Conservation (phyloP, 2,329 filamentous ascomycete genomes). For the Diaporthe destruens region DNA sequence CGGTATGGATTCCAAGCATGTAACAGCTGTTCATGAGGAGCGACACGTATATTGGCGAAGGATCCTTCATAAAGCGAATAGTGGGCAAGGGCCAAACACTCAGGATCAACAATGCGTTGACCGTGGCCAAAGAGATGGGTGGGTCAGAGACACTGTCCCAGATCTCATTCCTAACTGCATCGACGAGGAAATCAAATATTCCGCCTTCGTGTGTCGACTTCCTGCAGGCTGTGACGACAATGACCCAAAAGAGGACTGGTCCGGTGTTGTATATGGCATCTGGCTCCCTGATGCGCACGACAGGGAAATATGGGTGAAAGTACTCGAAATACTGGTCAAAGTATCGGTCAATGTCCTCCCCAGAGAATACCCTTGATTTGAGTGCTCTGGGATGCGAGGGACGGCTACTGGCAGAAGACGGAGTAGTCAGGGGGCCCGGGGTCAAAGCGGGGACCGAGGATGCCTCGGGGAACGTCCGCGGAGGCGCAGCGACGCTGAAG, state of each 20-base stretch:
- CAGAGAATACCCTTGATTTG: conserved; percentile 61
- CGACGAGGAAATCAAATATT: conserved; percentile 59
- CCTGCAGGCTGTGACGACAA: conserved; percentile 63
- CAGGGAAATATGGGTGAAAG: conserved; percentile 66
- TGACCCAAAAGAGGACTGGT: conserved; percentile 66
- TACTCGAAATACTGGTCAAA: conserved; percentile 67
- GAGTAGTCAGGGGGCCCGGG: conserved; percentile 49
- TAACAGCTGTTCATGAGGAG: conserved; percentile 62
- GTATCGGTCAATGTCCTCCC: conserved; percentile 67
- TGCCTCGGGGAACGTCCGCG: conserved; percentile 34
- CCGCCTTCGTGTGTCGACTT: conserved; percentile 60
- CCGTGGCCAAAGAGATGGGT: conserved; percentile 60
- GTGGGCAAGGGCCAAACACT: conserved; percentile 65
- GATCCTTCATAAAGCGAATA: conserved; percentile 64
- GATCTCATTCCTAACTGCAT: conserved; percentile 61
- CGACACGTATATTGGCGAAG: conserved; percentile 60
- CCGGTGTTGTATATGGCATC: conserved; percentile 63
- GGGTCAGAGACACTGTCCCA: conserved; percentile 58
- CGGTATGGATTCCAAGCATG: conserved; percentile 65
- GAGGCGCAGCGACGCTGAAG: conserved; percentile 43
- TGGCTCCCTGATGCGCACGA: conserved; percentile 63
- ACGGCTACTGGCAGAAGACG: conserved; percentile 45
- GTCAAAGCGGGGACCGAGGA: conserved; percentile 41
- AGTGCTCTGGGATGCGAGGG: conserved; percentile 58
- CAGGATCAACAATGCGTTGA: conserved; percentile 65